Evolutionary conservation across 208 protist species (phyloP).

Genomic region (Angomonas ambiguus): DNA sequence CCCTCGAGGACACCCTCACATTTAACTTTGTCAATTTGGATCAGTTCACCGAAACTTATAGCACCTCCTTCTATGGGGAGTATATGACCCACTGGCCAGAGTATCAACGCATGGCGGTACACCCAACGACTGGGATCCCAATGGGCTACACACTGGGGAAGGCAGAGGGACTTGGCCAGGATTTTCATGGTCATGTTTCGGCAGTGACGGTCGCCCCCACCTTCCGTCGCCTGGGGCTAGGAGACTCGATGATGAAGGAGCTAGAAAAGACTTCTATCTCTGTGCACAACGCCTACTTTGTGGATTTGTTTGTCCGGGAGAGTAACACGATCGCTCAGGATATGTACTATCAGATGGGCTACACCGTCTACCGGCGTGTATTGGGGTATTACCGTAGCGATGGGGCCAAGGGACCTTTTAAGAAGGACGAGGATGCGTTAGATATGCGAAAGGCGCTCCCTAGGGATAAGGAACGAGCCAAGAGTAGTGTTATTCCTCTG

Average conservation of each 20-base stretch:
- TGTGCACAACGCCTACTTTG: slow-evolving; percentile 97
- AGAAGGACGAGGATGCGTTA: slow-evolving; percentile 81
- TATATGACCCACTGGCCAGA: slow-evolving; percentile 97
- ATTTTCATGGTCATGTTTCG: slow-evolving; percentile 98
- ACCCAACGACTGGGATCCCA: slow-evolving; percentile 77
- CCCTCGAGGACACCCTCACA: slow-evolving; percentile 88
- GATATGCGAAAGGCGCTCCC: slow-evolving; percentile 98
- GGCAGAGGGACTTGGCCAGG: slow-evolving; percentile 91
- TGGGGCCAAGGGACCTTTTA: slow-evolving; percentile 47
- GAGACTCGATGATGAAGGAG: slow-evolving; percentile 92
- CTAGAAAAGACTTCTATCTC: slow-evolving; percentile 87
- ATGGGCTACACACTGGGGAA: slow-evolving; percentile 98
- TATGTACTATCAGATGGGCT: slow-evolving; percentile 98
- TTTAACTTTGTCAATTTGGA: slow-evolving; percentile 98
- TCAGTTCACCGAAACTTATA: slow-evolving; percentile 97
- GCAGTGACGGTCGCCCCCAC: slow-evolving; percentile 98
- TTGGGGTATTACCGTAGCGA: slow-evolving; percentile 81
- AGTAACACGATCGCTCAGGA: slow-evolving; percentile 96
- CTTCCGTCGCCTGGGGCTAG: slow-evolving; percentile 95
- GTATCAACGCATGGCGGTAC: slow-evolving; percentile 90
- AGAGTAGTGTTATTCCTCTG: slow-evolving; percentile 76
- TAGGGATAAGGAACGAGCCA: slow-evolving; percentile 76
- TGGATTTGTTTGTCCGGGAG: slow-evolving; percentile 98
- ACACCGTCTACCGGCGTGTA: slow-evolving; percentile 95
- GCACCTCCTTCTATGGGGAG: slow-evolving; percentile 96